A percentile compares a stretch with the other conserved stretches of the same genome.
These are phyloP conservation scores for Euphorbia celastroides DNA, from an alignment of 441 rosid genomes.

Conservation along the genomic window DNA sequence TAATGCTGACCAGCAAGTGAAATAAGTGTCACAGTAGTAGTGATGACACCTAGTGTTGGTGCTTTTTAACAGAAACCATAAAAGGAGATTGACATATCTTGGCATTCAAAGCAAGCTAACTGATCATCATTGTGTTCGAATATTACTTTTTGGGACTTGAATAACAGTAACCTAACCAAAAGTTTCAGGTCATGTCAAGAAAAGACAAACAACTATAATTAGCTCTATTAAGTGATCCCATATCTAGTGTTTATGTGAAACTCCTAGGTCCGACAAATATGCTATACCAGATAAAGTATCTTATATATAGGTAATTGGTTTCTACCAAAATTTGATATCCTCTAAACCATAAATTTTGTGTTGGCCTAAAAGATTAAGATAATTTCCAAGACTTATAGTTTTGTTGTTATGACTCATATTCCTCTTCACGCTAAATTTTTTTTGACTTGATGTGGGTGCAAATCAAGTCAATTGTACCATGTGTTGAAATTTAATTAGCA, in stretches of 20 bases:
- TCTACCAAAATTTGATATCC: too few relatives aligned
- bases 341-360: too few relatives aligned
- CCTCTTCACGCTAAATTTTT: too few relatives aligned
- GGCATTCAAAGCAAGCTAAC: constrained; percentile 11
- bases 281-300: not conserved
- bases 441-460: too few relatives aligned
- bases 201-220: not conserved
- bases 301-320: too few relatives aligned
- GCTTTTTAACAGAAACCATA: not conserved
- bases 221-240: not conserved
- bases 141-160: constrained; percentile 4
- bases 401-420: too few relatives aligned
- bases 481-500: too few relatives aligned
- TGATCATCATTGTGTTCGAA: constrained; percentile 8
- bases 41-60: constrained; percentile 2
- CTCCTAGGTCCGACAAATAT: not conserved
- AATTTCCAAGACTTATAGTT: too few relatives aligned
- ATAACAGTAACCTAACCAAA: constrained; percentile 7
- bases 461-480: too few relatives aligned
- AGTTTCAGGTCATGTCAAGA: not conserved
- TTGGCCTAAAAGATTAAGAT: too few relatives aligned
- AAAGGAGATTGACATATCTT: constrained; percentile 11
- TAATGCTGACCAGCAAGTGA: constrained; percentile 9
- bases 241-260: not conserved
- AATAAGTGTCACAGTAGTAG: not conserved